These are phyloP conservation scores for Lepiota venenata DNA, from an alignment of 768 basidiomycete genomes.

Conservation along the genomic window DNA sequence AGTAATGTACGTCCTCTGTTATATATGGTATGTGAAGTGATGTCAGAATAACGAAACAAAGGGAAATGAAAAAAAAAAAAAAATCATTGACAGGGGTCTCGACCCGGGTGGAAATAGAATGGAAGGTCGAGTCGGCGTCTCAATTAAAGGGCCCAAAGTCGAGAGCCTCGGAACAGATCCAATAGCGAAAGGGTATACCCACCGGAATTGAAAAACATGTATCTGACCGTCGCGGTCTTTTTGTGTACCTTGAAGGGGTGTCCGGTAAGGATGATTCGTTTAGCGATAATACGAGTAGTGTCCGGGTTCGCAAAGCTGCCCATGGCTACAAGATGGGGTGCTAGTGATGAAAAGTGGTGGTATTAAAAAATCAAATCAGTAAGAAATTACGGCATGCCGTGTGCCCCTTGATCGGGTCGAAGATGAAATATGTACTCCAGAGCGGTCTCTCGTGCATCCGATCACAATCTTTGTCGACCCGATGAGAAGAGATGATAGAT, in stretches of 20 bases:
- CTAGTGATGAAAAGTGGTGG: slow-evolving; percentile 39
- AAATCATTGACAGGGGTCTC: not conserved
- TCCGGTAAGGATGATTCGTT: slow-evolving; percentile 92
- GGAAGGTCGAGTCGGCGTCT: slow-evolving; percentile 3
- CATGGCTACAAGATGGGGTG: slow-evolving; percentile 82
- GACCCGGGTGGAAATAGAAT: not conserved
- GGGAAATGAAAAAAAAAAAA: not conserved
- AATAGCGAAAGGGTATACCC: slow-evolving; percentile 17
- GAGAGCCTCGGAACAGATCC: no score
- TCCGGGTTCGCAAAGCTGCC: slow-evolving; percentile 87
- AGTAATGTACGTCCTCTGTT: slow-evolving; percentile 84
- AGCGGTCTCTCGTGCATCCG: not conserved
- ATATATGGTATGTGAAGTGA: not conserved
- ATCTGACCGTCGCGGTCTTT: slow-evolving; percentile 94
- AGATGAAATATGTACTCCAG: not conserved
- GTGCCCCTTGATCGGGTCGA: not conserved
- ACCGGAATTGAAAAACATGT: slow-evolving; percentile 97
- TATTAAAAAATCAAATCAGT: slow-evolving; percentile 2
- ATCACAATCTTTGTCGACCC: not conserved
- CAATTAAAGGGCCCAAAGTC: no score
- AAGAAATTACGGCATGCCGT: not conserved
- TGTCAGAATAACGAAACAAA: not conserved
- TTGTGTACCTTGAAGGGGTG: slow-evolving; percentile 98
- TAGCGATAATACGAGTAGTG: slow-evolving; percentile 87
- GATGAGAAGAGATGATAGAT: not conserved